Conservation (phyloP, 352 stramenopile genomes). For the Phytophthora pseudosyringae region DNA sequence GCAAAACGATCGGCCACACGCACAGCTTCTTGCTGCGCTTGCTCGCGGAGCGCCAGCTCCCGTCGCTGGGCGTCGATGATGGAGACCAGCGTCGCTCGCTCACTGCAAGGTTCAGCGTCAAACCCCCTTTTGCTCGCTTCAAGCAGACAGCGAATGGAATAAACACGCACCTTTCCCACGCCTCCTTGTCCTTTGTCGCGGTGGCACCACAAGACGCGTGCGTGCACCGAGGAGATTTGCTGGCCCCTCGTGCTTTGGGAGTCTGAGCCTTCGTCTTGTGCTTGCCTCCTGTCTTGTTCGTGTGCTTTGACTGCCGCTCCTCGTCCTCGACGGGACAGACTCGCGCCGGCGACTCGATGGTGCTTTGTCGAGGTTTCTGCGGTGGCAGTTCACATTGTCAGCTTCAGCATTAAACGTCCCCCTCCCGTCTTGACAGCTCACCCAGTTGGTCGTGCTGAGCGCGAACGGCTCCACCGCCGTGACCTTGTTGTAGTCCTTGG, state of each 20-base stretch:
- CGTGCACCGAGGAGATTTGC: constrained; percentile 19
- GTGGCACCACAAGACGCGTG: constrained; percentile 8
- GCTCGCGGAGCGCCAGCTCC: constrained; percentile 62
- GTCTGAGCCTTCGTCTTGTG: constrained; percentile 24
- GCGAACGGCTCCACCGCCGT: constrained; percentile 62
- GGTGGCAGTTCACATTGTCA: neutral
- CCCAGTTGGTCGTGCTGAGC: constrained; percentile 70
- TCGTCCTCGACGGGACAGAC: constrained; percentile 9
- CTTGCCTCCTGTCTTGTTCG: constrained; percentile 3
- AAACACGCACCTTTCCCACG: constrained; percentile 47
- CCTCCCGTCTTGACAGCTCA: constrained; percentile 3
- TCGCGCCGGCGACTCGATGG: constrained; percentile 20
- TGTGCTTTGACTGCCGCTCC: constrained; percentile 1
- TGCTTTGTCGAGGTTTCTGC: constrained; percentile 37
- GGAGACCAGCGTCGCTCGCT: constrained; percentile 56
- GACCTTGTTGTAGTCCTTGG: constrained; percentile 66
- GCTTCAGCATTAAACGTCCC: neutral
- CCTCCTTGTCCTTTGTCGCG: constrained; percentile 33
- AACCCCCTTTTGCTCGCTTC: neutral
- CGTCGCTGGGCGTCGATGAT: constrained; percentile 70
- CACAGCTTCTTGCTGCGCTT: constrained; percentile 57
- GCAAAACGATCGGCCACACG: constrained; percentile 66
- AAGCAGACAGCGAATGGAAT: neutral
- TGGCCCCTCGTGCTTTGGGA: constrained; percentile 1
- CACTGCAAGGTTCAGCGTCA: constrained; percentile 34